Evolutionary conservation across 2,329 filamentous ascomycete species (phyloP).

Genomic region (Colletotrichum salicis): DNA sequence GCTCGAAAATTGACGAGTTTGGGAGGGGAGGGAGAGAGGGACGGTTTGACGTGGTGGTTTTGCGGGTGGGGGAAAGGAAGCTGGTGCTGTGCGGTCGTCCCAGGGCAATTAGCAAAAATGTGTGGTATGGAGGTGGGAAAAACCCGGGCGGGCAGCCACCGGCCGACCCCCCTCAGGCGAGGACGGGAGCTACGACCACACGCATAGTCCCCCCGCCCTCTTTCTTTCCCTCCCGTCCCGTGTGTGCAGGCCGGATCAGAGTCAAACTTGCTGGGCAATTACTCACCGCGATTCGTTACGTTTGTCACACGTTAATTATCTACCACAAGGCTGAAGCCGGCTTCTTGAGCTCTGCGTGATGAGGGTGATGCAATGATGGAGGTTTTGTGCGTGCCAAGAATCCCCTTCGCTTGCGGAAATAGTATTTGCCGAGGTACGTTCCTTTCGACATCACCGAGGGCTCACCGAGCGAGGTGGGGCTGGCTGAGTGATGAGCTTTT

Average conservation of each 20-base stretch:
- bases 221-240: neutral
- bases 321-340: slow-evolving; percentile 34
- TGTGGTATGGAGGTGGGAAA: slow-evolving; percentile 30
- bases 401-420: slow-evolving; percentile 37
- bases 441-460: neutral
- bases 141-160: slow-evolving; percentile 20
- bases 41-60: slow-evolving; percentile 17
- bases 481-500: neutral
- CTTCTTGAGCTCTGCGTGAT: slow-evolving; percentile 20
- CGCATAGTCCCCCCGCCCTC: neutral
- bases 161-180: slow-evolving; percentile 18
- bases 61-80: slow-evolving; percentile 43
- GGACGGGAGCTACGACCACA: neutral
- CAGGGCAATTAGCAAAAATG: slow-evolving; percentile 36
- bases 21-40: slow-evolving; percentile 10
- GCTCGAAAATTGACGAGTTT: slow-evolving; percentile 25
- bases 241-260: neutral
- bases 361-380: slow-evolving; percentile 22
- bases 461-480: neutral
- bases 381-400: slow-evolving; percentile 38
- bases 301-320: slow-evolving; percentile 21
- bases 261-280: neutral
- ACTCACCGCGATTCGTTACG: slow-evolving; percentile 25
- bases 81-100: slow-evolving; percentile 30
- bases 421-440: slow-evolving; percentile 33